These are phyloP conservation scores for Russula lepida DNA, from an alignment of 768 basidiomycete species.

Conservation along the genomic window DNA sequence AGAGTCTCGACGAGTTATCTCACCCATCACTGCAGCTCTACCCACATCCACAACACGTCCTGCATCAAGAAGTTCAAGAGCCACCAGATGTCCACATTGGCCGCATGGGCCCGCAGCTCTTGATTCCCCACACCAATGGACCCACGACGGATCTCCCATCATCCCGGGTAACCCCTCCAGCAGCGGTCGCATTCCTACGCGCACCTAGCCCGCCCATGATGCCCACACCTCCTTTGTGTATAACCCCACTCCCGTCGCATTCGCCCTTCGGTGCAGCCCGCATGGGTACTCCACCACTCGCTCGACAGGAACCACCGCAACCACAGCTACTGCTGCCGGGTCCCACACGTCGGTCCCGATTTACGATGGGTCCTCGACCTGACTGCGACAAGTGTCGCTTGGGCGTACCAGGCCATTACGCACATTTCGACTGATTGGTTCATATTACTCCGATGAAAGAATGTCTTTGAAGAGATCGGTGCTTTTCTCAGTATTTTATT, in stretches of 20 bases:
- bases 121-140: not conserved
- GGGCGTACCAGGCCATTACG: conserved; percentile 63
- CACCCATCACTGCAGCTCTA: conserved; percentile 9
- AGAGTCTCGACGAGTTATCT: conserved; percentile 11
- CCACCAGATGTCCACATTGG: conserved; percentile 20
- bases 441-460: not conserved
- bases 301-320: conserved; percentile 17
- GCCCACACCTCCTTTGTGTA: conserved; percentile 3
- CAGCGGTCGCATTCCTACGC: not conserved
- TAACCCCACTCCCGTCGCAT: not conserved
- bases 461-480: not conserved
- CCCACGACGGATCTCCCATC: not conserved
- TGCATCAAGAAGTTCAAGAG: conserved; percentile 2
- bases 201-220: not conserved
- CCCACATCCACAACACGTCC: conserved; percentile 2
- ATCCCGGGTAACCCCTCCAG: not conserved
- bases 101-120: conserved; percentile 26
- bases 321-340: not conserved
- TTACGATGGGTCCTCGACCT: conserved; percentile 64
- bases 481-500: not conserved
- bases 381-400: conserved; percentile 61
- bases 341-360: conserved; percentile 36
- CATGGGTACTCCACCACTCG: conserved; percentile 16
- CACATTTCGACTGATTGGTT: conserved; percentile 50
- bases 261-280: conserved; percentile 14